Evolutionary conservation across 164 flowering plant genomes (phyloP), one percentile per base, ranked within the genome.

Genomic region (Magnolia sinica): DNA sequence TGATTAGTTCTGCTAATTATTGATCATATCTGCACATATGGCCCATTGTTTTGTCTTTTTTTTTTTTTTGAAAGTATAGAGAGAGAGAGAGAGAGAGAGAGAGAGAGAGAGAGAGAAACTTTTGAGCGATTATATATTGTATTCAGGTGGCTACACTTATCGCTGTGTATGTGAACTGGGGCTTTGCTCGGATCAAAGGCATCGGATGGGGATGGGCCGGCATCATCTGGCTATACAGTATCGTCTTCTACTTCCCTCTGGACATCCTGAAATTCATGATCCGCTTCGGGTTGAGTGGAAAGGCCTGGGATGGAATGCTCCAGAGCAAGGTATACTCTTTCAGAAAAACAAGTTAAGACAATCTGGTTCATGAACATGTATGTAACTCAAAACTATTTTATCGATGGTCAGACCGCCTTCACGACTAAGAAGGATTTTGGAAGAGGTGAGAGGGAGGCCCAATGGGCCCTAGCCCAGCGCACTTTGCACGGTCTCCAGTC

Each of bases 151-250:
- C 96, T 5, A 90, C 96, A 0, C 9, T 86, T 7, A 84, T 91
- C 27, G 92, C 96, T 0, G 93, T 88, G 73, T 89, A 91, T 66
- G 88, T 89, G 22, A 79, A 71, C 74, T 88, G 91, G 94, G 84
- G 66, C 10, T 91, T 92, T 66, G 92, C 94, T 0, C 77, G 87
- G 72, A 82, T 92, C 67, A 27, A 79, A 52, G 97, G 93, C 67
- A 85, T 91, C 61, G 94, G 97, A 1, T 92, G 97, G 97, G 92
- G 89, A 63, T 92, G 97, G 97, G 94, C 91, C 29, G 93, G 90
- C 74, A 87, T 77, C 2, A 87, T 92, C 73, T 92, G 97, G 94
- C 0, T 91, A 31, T 92, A 73, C 84, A 89, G 91, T 74, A 72
- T 92, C 50, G 50, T 92, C 72, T 86, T 89, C 71, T 92, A 92